phyloP scores from a whole-genome alignment of 495 filamentous ascomycete species.

The Zalerion maritima region DNA sequence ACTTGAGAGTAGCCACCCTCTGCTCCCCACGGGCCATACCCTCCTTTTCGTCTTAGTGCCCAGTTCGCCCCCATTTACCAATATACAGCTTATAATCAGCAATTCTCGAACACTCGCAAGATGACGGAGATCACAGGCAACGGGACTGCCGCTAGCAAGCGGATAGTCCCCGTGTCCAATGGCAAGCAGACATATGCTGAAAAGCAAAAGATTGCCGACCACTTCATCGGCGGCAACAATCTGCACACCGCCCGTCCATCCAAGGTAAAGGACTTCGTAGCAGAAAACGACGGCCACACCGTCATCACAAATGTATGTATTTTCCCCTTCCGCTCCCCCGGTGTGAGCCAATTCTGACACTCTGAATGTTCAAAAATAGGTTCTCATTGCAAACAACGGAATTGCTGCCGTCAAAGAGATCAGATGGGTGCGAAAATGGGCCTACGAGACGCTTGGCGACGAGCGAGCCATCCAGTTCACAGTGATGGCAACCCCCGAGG shows the following conservation, averaged over 20 bases:
- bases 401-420: slow-evolving; percentile 99
- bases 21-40: too few relatives aligned
- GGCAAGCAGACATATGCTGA: slow-evolving; percentile 48
- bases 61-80: too few relatives aligned
- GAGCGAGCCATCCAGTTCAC: slow-evolving; percentile 98
- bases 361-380: slow-evolving; percentile 33
- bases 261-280: slow-evolving; percentile 88
- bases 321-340: too few relatives aligned
- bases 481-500: slow-evolving; percentile 99
- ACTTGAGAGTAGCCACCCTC: too few relatives aligned
- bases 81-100: too few relatives aligned
- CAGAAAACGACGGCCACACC: slow-evolving; percentile 79
- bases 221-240: slow-evolving; percentile 93
- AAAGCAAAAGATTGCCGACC: slow-evolving; percentile 65
- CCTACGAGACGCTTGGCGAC: slow-evolving; percentile 97
- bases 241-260: slow-evolving; percentile 64
- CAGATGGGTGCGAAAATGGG: slow-evolving; percentile 97
- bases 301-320: slow-evolving; percentile 84
- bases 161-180: slow-evolving; percentile 30
- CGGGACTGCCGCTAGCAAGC: slow-evolving; percentile 18
- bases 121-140: slow-evolving; percentile 33
- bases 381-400: slow-evolving; percentile 99
- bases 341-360: background rate
- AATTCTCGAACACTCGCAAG: background rate
- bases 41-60: too few relatives aligned